Percentiles rank a stretch among this genome's conserved stretches.
Evolutionary conservation across 1,284 basidiomycete genomes (phyloP).

Genomic region (Boletus austroedulis): DNA sequence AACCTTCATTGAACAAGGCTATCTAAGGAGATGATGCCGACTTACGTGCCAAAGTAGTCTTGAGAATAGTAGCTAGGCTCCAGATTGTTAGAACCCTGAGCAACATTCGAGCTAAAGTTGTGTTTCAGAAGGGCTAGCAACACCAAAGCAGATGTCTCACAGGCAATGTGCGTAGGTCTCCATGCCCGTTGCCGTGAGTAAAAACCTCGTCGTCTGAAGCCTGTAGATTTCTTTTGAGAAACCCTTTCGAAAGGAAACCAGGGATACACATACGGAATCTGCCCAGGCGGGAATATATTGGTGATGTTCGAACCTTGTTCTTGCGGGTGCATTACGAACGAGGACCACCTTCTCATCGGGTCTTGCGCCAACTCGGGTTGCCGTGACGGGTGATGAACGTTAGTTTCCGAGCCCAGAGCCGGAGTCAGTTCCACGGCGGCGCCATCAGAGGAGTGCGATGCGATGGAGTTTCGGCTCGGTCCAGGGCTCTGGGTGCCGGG

Average conservation of each 20-base stretch:
- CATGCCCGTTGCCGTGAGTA: neutral
- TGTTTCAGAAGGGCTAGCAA: neutral
- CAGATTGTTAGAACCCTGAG: conserved; percentile 1
- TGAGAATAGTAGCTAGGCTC: conserved; percentile 7
- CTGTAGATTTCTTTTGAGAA: conserved; percentile 6
- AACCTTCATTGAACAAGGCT: conserved; percentile 5
- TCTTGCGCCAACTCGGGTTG: conserved; percentile 2
- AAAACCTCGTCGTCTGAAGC: neutral
- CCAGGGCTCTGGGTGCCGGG: conserved; percentile 13
- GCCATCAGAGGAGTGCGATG: conserved; percentile 6
- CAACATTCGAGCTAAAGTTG: conserved; percentile 9
- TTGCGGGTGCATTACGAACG: neutral
- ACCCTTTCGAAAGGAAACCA: too few relatives aligned
- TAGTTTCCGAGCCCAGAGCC: neutral
- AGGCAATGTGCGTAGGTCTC: conserved; percentile 11
- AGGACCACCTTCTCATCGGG: conserved; percentile 2
- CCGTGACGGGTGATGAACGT: conserved; percentile 7
- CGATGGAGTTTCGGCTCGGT: conserved; percentile 1
- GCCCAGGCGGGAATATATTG: neutral
- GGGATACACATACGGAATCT: conserved; percentile 15
- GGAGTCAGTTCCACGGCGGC: conserved; percentile 6
- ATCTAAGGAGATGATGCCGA: neutral
- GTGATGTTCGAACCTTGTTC: conserved; percentile 6
- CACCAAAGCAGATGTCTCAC: conserved; percentile 12
- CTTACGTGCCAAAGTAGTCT: conserved; percentile 17